A percentile compares a stretch with the other conserved stretches of the same genome.
These are phyloP conservation scores for Hanseniaspora jakobsenii DNA, from an alignment of 805 yeast genomes.

Conservation along the genomic window DNA sequence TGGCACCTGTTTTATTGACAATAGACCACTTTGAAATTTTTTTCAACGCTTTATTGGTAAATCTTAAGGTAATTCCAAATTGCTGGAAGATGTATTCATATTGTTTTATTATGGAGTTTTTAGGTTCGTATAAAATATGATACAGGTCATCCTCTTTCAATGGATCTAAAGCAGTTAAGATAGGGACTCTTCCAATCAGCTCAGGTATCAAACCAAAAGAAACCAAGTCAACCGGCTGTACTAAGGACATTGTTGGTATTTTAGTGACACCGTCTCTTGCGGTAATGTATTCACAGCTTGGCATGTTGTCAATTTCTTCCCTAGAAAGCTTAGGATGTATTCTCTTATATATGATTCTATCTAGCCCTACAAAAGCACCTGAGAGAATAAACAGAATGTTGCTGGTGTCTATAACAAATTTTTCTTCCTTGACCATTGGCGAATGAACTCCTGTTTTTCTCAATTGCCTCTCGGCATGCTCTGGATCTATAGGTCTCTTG, in stretches of 20 bases:
- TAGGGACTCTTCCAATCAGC: slow-evolving; percentile 47
- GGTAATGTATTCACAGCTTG: slow-evolving; percentile 4
- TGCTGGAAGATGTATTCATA: slow-evolving; percentile 43
- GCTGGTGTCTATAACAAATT: slow-evolving; percentile 41
- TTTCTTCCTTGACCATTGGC: slow-evolving; percentile 31
- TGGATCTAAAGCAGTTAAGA: slow-evolving; percentile 39
- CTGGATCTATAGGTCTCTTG: slow-evolving; percentile 32
- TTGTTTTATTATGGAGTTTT: slow-evolving; percentile 42
- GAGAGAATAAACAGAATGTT: slow-evolving; percentile 44
- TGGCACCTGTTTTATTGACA: slow-evolving; percentile 47
- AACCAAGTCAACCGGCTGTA: slow-evolving; percentile 40
- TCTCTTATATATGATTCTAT: slow-evolving; percentile 36
- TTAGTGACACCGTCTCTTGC: slow-evolving; percentile 25
- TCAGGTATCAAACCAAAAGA: slow-evolving; percentile 49
- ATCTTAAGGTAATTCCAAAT: slow-evolving; percentile 39
- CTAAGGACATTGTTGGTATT: slow-evolving; percentile 35
- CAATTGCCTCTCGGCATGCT: slow-evolving; percentile 21
- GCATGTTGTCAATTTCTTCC: slow-evolving; percentile 19
- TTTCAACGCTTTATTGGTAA: slow-evolving; percentile 39
- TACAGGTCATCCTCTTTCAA: slow-evolving; percentile 36
- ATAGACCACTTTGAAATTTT: slow-evolving; percentile 39
- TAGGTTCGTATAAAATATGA: slow-evolving; percentile 43
- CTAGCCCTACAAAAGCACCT: slow-evolving; percentile 55
- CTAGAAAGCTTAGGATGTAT: slow-evolving; percentile 24
- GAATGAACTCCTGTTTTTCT: slow-evolving; percentile 25